Evolutionary conservation across 2,329 filamentous ascomycete species (phyloP), one percentile per base, ranked within the genome.

Genomic region (Penicillium sp.): DNA sequence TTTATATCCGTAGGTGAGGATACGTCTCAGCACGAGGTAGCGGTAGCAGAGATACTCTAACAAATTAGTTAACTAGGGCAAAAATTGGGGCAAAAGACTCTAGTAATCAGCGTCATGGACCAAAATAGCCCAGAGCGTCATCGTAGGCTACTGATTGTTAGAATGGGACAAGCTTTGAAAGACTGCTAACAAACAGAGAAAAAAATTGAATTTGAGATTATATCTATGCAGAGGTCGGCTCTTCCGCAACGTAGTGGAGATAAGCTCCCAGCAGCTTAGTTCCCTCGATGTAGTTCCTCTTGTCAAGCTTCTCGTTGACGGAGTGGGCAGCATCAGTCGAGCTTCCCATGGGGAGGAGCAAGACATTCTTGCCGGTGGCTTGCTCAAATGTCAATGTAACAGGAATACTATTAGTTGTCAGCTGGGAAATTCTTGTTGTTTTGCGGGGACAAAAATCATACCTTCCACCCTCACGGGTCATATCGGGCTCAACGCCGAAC

Each of bases 231-330:
- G 47, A 42, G 23, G 47, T 85, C 36, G 90, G 86, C 81, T 99
- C 94, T 71, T 93, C 90, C 2, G 92, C 91, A 61, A 96, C 91
- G 66, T 97, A 97, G 78, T 97, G 93, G 70, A 99, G 78, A 73
- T 99, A 99, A 3, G 93, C 90, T 44, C 94, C 94, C 54, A 99
- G 77, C 59, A 99, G 78, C 84, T 99, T 99, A 67, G 90, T 97
- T 45, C 94, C 94, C 80, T 99, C 91, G 68, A 99, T 96, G 74
- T 99, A 99, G 78, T 99, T 99, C 70, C 84, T 85, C 83, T 89
- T 91, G 75, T 99, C 94, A 54, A 99, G 81, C 83, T 96, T 97
- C 84, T 97, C 94, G 74, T 99, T 99, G 76, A 97, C 95, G 32
- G 91, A 96, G 78, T 99, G 94, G 7, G 94, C 94, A 39, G 90